A percentile compares a stretch with the other conserved stretches of the same genome.
These are phyloP conservation scores for Candida chauliodis DNA, from an alignment of 805 yeast genomes.

Conservation along the genomic window DNA sequence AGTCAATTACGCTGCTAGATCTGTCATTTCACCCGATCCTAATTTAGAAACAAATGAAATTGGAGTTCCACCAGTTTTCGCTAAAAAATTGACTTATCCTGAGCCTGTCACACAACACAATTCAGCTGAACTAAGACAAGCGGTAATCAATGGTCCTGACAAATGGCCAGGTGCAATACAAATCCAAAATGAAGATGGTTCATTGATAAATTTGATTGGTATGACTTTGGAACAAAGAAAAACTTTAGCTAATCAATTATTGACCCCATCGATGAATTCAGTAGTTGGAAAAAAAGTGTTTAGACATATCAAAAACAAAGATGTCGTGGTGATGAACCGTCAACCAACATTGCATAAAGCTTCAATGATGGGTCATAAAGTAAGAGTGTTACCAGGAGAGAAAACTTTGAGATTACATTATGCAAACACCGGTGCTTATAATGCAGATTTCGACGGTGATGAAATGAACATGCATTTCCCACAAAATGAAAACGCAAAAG, in stretches of 20 bases:
- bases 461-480: constrained; percentile 99
- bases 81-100: constrained; percentile 91
- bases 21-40: constrained; percentile 98
- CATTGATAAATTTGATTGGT: constrained; percentile 73
- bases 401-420: constrained; percentile 94
- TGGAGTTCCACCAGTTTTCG: constrained; percentile 99
- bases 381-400: constrained; percentile 94
- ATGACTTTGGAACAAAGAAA: constrained; percentile 93
- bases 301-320: constrained; percentile 92
- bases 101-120: constrained; percentile 96
- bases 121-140: constrained; percentile 84
- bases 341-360: constrained; percentile 99
- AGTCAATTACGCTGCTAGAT: constrained; percentile 97
- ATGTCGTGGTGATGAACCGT: constrained; percentile 96
- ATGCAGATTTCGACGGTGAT: constrained; percentile 99
- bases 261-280: constrained; percentile 74
- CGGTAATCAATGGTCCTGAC: constrained; percentile 96
- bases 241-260: constrained; percentile 87
- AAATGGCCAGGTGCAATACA: constrained; percentile 99
- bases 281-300: constrained; percentile 86
- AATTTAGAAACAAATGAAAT: constrained; percentile 96
- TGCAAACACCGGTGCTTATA: constrained; percentile 98
- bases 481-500: constrained; percentile 93
- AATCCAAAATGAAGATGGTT: constrained; percentile 93
- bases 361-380: constrained; percentile 99